These are phyloP conservation scores for Pseudogymnoascus sp. DNA, from an alignment of 2,329 filamentous ascomycete species.

Conservation along the genomic window DNA sequence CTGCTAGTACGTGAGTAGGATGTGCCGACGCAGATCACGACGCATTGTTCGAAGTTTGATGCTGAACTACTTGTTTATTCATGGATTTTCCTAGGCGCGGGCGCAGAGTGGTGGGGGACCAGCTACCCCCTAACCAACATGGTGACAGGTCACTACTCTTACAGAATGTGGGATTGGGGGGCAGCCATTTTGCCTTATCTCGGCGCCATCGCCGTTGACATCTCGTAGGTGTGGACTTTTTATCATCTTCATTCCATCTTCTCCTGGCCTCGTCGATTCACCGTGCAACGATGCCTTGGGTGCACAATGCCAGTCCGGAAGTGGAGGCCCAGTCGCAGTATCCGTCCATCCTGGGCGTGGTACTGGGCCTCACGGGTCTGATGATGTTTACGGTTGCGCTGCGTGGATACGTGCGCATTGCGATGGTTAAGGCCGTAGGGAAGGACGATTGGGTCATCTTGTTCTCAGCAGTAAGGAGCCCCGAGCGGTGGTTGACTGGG, in stretches of 20 bases:
- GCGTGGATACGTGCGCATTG: constrained; percentile 38
- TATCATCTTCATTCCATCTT: background rate
- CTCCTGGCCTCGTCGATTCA: constrained; percentile 12
- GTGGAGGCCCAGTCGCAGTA: constrained; percentile 42
- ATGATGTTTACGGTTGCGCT: constrained; percentile 35
- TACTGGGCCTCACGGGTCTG: constrained; percentile 37
- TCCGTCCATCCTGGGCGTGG: constrained; percentile 42
- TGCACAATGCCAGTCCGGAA: constrained; percentile 41
- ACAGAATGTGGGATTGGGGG: background rate
- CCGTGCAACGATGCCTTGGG: constrained; percentile 40
- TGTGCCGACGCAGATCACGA: background rate
- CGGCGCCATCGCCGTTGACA: background rate
- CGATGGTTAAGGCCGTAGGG: constrained; percentile 36
- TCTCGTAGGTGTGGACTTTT: background rate
- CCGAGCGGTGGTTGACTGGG: constrained; percentile 7
- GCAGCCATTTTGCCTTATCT: background rate
- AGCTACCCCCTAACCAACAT: background rate
- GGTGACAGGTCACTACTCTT: constrained; percentile 1
- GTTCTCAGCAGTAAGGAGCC: constrained; percentile 31
- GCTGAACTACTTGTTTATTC: background rate
- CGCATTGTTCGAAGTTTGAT: background rate
- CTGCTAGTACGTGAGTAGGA: background rate
- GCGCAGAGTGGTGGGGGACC: background rate
- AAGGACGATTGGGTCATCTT: constrained; percentile 40
- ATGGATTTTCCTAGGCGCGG: background rate